Percentiles rank a stretch among this genome's conserved stretches.
phyloP scores from a whole-genome alignment of 345 rosid genomes.

The Adansonia digitata region DNA sequence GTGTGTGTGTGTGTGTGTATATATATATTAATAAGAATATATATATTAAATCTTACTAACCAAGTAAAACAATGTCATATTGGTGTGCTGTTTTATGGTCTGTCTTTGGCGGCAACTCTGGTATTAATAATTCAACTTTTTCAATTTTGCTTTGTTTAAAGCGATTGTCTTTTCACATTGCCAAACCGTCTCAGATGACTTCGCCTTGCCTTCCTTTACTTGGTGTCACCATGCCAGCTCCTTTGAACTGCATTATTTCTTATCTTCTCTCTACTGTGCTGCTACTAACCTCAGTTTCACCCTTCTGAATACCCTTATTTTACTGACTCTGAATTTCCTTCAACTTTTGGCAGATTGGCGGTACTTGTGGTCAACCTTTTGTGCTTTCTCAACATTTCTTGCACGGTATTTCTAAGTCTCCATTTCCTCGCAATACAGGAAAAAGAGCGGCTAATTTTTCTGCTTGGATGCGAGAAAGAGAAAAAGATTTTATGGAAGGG shows the following conservation, averaged over 20 bases:
- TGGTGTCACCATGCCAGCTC: background rate
- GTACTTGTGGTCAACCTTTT: conserved; percentile 71
- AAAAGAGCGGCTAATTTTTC: conserved; percentile 75
- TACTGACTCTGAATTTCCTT: conserved; percentile 14
- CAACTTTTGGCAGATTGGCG: conserved; percentile 67
- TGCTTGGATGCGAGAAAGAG: conserved; percentile 56
- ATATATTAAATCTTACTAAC: background rate
- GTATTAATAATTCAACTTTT: background rate
- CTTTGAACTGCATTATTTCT: background rate
- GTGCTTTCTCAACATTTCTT: conserved; percentile 75
- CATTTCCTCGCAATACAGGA: conserved; percentile 76
- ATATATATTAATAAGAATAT: too few relatives aligned
- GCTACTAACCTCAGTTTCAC: background rate
- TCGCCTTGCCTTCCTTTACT: background rate
- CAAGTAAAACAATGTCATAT: background rate
- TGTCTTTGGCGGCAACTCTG: background rate
- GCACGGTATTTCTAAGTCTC: conserved; percentile 65
- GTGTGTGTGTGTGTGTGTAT: too few relatives aligned
- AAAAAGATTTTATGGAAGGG: conserved; percentile 51
- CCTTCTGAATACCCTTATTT: background rate
- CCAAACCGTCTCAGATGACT: background rate
- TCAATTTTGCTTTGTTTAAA: background rate
- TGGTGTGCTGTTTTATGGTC: background rate
- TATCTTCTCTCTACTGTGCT: background rate
- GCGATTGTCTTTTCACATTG: background rate